A percentile compares a stretch with the other conserved stretches of the same genome.
These are phyloP conservation scores for Microbotryomycetes sp. DNA, from an alignment of 1,284 basidiomycete species.

Conservation along the genomic window DNA sequence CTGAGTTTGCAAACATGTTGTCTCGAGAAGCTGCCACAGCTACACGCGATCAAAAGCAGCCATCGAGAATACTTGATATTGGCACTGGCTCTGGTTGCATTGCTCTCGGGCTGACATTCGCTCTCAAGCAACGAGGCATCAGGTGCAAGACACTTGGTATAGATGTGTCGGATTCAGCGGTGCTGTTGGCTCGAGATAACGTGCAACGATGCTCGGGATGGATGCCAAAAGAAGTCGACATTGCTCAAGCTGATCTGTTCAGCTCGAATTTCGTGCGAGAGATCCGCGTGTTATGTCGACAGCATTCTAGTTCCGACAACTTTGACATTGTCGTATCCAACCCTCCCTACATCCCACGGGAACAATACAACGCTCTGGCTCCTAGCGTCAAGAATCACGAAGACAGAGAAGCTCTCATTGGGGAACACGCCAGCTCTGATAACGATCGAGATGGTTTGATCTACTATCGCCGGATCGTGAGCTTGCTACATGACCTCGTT, in stretches of 20 bases:
- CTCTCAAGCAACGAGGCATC: slow-evolving; percentile 44
- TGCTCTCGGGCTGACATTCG: slow-evolving; percentile 49
- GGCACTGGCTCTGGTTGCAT: slow-evolving; percentile 88
- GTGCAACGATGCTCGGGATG: slow-evolving; percentile 45
- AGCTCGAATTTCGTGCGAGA: slow-evolving; percentile 39
- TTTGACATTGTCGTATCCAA: slow-evolving; percentile 81
- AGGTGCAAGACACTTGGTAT: slow-evolving; percentile 56
- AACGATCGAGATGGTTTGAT: slow-evolving; percentile 52
- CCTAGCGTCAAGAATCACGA: slow-evolving; percentile 67
- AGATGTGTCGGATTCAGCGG: slow-evolving; percentile 63
- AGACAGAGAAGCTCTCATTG: slow-evolving; percentile 70
- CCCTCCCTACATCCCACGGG: slow-evolving; percentile 79
- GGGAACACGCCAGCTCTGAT: slow-evolving; percentile 49
- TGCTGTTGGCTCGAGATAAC: slow-evolving; percentile 67
- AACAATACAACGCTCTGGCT: slow-evolving; percentile 60
- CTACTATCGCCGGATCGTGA: slow-evolving; percentile 69
- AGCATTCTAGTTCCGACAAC: neutral
- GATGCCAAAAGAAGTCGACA: slow-evolving; percentile 3
- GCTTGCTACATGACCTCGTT: slow-evolving; percentile 51
- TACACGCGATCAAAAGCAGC: slow-evolving; percentile 44
- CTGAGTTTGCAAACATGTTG: slow-evolving; percentile 30
- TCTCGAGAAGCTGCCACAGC: neutral
- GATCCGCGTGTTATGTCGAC: too few relatives aligned
- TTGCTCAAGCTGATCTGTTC: slow-evolving; percentile 49
- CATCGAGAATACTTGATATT: slow-evolving; percentile 60